phyloP scores from a whole-genome alignment of 768 basidiomycete species.

The Tylopilus balloui region DNA sequence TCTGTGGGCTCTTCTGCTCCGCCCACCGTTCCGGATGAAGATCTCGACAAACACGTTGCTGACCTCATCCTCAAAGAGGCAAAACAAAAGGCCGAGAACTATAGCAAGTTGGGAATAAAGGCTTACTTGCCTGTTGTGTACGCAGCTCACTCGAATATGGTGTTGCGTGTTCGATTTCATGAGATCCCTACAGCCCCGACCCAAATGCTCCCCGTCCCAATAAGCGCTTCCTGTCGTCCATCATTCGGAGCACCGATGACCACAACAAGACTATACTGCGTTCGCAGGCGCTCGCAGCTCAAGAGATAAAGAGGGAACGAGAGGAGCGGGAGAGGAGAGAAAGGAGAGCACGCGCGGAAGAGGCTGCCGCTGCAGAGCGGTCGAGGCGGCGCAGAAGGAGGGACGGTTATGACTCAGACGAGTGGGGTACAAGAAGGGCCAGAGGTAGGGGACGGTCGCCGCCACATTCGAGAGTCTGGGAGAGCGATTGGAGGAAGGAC shows the following conservation, averaged over 20 bases:
- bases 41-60: constrained; percentile 89
- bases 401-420: constrained; percentile 26
- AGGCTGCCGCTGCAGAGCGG: constrained; percentile 67
- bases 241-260: constrained; percentile 92
- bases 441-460: constrained; percentile 38
- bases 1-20: constrained; percentile 67
- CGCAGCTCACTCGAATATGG: constrained; percentile 33
- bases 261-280: constrained; percentile 85
- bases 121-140: constrained; percentile 62
- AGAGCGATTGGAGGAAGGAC: constrained; percentile 44
- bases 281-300: constrained; percentile 66
- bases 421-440: constrained; percentile 36
- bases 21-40: constrained; percentile 63
- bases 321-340: constrained; percentile 64
- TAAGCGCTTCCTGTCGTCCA: constrained; percentile 77
- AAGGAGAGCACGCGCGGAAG: constrained; percentile 63
- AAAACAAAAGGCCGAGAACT: constrained; percentile 82
- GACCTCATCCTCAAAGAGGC: constrained; percentile 91
- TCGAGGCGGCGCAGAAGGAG: constrained; percentile 38
- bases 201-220: constrained; percentile 74
- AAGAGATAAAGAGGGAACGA: constrained; percentile 64
- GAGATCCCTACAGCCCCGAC: constrained; percentile 45
- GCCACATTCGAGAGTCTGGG: constrained; percentile 42
- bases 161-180: not conserved
- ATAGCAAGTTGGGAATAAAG: constrained; percentile 68